A percentile compares a stretch with the other conserved stretches of the same genome.
Evolutionary conservation across 1,284 basidiomycete genomes (phyloP).

Genomic region (Takashimella tepidaria): DNA sequence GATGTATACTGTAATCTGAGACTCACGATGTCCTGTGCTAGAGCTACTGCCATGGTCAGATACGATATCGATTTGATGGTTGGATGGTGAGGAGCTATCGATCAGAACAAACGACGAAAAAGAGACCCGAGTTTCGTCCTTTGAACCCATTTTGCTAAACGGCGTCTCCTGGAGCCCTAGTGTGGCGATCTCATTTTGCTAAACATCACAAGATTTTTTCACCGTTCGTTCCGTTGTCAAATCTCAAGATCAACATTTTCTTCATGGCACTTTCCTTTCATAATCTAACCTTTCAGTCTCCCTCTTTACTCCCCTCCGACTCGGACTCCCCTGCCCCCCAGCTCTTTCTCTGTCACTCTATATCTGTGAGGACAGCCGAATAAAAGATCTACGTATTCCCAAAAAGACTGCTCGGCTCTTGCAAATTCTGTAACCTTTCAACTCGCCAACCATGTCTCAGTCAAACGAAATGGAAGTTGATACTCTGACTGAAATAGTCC

Average conservation of each 20-base stretch:
- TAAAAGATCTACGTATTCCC: neutral
- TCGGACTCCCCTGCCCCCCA: neutral
- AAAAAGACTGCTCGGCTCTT: no score
- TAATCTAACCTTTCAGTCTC: neutral
- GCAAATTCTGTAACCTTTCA: neutral
- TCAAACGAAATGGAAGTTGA: neutral
- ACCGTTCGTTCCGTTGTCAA: no score
- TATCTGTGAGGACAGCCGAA: no score
- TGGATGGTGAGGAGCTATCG: no score
- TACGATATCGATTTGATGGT: no score
- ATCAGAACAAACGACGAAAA: no score
- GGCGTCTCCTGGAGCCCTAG: neutral
- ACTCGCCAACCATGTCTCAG: neutral
- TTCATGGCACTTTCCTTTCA: neutral
- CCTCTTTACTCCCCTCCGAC: neutral
- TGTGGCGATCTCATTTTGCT: neutral
- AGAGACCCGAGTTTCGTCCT: neutral
- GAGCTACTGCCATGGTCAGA: constrained; percentile 9
- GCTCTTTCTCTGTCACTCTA: neutral
- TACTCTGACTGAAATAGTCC: neutral
- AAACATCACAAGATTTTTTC: no score
- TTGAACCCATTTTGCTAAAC: neutral
- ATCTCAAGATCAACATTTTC: neutral
- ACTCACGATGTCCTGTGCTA: constrained; percentile 36
- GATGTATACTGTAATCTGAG: no score